Conservation (phyloP, 257 asterid genomes). For the Buddleja alternifolia region DNA sequence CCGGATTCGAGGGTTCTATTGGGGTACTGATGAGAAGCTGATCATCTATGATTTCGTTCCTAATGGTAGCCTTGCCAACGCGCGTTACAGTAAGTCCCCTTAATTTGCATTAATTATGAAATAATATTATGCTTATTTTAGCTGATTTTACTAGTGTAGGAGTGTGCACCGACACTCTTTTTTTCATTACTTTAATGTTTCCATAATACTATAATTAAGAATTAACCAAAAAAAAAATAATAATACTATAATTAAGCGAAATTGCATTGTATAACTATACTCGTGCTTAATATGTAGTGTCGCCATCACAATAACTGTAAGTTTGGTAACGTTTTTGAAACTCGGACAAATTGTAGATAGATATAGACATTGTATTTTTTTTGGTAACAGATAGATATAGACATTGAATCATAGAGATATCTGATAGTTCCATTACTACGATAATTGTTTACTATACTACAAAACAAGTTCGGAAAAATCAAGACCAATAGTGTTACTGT, state of each 20-base stretch:
- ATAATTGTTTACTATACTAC: not conserved
- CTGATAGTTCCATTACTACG: not conserved
- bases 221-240: no score
- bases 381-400: no score
- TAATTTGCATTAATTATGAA: not conserved
- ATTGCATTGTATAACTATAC: not conserved
- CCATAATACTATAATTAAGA: no score
- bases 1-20: conserved; percentile 83
- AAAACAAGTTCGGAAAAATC: no score
- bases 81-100: conserved; percentile 77
- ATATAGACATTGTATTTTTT: no score
- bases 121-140: not conserved
- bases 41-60: conserved; percentile 94
- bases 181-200: not conserved
- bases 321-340: conserved; percentile 10
- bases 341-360: not conserved
- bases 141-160: not conserved
- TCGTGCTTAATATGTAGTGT: not conserved
- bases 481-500: no score
- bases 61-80: conserved; percentile 89
- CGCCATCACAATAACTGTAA: conserved; percentile 4
- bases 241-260: no score
- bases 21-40: conserved; percentile 94
- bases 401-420: not conserved
- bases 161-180: not conserved